phyloP scores from a whole-genome alignment of 2,329 filamentous ascomycete genomes.

The Trematosphaeria pertusa region DNA sequence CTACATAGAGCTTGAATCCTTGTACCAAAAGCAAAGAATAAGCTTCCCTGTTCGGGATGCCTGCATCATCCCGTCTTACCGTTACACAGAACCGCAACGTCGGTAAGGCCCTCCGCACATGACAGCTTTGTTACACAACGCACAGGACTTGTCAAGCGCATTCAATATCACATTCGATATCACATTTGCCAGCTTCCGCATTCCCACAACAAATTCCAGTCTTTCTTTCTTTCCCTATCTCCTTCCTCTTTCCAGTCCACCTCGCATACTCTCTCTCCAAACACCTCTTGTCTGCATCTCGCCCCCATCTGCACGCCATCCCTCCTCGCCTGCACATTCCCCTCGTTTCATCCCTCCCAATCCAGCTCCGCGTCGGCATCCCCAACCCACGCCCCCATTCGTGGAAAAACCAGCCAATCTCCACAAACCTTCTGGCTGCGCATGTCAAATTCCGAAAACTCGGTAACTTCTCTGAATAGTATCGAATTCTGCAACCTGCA shows the following conservation, averaged over 20 bases:
- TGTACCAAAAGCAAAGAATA: too few relatives aligned
- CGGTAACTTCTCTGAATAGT: constrained; percentile 1
- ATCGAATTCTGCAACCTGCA: constrained; percentile 1
- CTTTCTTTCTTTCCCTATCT: not conserved
- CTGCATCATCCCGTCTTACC: not conserved
- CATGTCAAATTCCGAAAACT: not conserved
- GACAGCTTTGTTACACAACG: too few relatives aligned
- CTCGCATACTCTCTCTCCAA: not conserved
- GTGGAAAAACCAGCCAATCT: constrained; percentile 8
- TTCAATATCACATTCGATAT: not conserved
- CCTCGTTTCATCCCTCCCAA: not conserved
- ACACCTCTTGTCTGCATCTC: not conserved
- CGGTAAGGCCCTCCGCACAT: too few relatives aligned
- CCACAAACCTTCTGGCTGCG: not conserved
- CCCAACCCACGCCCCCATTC: constrained; percentile 3
- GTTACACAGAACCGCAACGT: not conserved
- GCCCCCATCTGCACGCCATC: not conserved
- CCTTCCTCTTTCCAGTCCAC: not conserved
- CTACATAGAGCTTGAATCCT: too few relatives aligned
- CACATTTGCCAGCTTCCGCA: not conserved
- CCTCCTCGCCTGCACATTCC: not conserved
- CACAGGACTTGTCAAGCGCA: too few relatives aligned
- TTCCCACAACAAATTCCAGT: not conserved
- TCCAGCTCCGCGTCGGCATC: not conserved
- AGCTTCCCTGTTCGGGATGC: not conserved